These are phyloP conservation scores for Circinella minor DNA, from an alignment of 371 early-diverging fungal genomes.

Conservation along the genomic window DNA sequence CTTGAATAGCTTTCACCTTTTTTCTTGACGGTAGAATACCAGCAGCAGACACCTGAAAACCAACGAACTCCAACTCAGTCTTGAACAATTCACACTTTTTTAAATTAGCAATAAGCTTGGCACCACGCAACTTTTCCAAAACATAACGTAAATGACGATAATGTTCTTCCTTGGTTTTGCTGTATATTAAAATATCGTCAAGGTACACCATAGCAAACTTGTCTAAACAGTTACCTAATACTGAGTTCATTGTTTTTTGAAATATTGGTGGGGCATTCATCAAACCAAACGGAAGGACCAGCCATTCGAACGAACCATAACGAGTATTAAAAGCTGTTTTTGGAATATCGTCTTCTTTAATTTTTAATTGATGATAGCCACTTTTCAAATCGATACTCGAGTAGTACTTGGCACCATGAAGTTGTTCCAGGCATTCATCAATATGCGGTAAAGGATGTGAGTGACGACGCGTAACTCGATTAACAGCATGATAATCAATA, in stretches of 20 bases:
- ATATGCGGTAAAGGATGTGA: slow-evolving; percentile 16
- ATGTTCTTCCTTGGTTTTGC: slow-evolving; percentile 52
- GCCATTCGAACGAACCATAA: slow-evolving; percentile 49
- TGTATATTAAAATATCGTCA: slow-evolving; percentile 66
- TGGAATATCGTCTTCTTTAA: slow-evolving; percentile 17
- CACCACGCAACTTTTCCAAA: slow-evolving; percentile 34
- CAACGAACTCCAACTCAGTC: slow-evolving; percentile 41
- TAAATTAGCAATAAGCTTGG: slow-evolving; percentile 39
- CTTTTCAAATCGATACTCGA: slow-evolving; percentile 44
- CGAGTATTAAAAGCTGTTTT: slow-evolving; percentile 37
- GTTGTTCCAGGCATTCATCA: slow-evolving; percentile 47
- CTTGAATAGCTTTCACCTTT: slow-evolving; percentile 23
- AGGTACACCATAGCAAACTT: slow-evolving; percentile 51
- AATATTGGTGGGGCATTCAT: slow-evolving; percentile 43
- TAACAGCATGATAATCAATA: slow-evolving; percentile 50
- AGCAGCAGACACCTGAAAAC: slow-evolving; percentile 32
- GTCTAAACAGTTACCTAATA: slow-evolving; percentile 44
- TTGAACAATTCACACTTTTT: slow-evolving; percentile 56
- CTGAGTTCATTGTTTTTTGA: slow-evolving; percentile 56
- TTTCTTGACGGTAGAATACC: slow-evolving; percentile 32
- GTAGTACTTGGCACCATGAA: slow-evolving; percentile 39
- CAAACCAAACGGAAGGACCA: slow-evolving; percentile 57
- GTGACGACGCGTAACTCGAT: background rate
- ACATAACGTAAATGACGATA: slow-evolving; percentile 30
- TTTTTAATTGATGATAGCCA: slow-evolving; percentile 21